Percentiles rank a stretch among this genome's conserved stretches.
These are phyloP conservation scores for Suhomyces sp. DNA, from an alignment of 805 yeast genomes.

Conservation along the genomic window DNA sequence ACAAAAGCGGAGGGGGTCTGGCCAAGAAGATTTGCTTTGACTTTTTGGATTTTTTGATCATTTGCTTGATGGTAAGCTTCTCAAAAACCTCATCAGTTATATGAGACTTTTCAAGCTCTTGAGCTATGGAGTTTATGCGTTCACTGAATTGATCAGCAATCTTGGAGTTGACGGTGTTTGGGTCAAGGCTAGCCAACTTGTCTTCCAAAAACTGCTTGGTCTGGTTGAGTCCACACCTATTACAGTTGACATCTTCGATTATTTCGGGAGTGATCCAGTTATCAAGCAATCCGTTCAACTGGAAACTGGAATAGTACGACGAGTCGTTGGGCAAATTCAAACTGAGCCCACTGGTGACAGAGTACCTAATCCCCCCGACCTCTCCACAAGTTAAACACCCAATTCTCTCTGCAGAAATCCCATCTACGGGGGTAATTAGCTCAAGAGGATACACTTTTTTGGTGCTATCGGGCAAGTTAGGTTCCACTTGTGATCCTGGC, in stretches of 20 bases:
- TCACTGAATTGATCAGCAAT: constrained; percentile 25
- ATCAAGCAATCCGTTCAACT: constrained; percentile 51
- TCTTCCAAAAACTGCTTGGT: constrained; percentile 49
- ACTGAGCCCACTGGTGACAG: constrained; percentile 72
- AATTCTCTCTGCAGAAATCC: constrained; percentile 80
- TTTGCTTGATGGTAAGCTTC: constrained; percentile 67
- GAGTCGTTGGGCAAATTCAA: constrained; percentile 60
- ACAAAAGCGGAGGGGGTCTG: constrained; percentile 77
- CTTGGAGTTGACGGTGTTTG: constrained; percentile 40
- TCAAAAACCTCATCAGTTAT: constrained; percentile 80
- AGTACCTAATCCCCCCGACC: constrained; percentile 84
- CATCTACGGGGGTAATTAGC: constrained; percentile 87
- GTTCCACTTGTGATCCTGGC: constrained; percentile 76
- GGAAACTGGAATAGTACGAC: constrained; percentile 29
- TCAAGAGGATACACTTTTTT: constrained; percentile 50
- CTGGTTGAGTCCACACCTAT: constrained; percentile 77
- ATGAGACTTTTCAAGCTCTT: constrained; percentile 59
- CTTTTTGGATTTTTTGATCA: constrained; percentile 72
- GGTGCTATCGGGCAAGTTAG: constrained; percentile 48
- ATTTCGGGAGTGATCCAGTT: constrained; percentile 79
- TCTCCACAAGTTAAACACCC: constrained; percentile 92
- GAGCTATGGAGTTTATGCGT: constrained; percentile 30
- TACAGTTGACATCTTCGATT: constrained; percentile 92
- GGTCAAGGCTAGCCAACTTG: constrained; percentile 25
- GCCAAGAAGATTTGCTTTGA: constrained; percentile 79